Percentiles rank a stretch among this genome's conserved stretches.
These are phyloP conservation scores for Globisporangium megalacanthum DNA, from an alignment of 352 stramenopile genomes.

Conservation along the genomic window DNA sequence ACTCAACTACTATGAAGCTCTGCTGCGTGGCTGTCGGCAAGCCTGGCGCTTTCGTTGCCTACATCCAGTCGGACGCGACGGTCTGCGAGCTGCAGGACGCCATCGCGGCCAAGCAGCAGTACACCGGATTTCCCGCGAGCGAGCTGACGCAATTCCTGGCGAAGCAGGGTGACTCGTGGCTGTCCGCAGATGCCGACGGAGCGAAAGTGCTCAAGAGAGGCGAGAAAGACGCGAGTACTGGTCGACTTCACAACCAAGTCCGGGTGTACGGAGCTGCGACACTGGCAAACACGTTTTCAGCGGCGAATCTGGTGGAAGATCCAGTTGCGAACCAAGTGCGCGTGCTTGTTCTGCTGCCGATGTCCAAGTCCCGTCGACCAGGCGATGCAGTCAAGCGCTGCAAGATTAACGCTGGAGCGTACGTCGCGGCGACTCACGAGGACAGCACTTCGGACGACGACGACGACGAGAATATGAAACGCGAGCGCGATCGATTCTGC, in stretches of 20 bases:
- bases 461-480: no score
- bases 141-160: not conserved
- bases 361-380: no score
- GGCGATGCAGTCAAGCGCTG: not conserved
- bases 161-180: not conserved
- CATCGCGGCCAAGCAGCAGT: not conserved
- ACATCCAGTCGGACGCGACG: not conserved
- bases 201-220: not conserved
- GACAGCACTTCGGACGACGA: no score
- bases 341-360: not conserved
- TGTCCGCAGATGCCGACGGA: not conserved
- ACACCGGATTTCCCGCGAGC: not conserved
- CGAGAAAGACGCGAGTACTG: not conserved
- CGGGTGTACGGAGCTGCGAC: not conserved
- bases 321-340: not conserved
- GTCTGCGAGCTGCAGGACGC: not conserved
- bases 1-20: conserved; percentile 35
- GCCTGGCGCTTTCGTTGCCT: not conserved
- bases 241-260: not conserved
- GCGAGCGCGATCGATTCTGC: no score
- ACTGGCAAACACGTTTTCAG: not conserved
- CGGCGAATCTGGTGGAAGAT: not conserved
- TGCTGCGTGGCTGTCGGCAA: not conserved
- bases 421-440: no score
- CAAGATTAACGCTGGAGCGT: no score